Base-by-base conservation (phyloP, 352 stramenopile species). In the Phytopythium delawarense region DNA sequence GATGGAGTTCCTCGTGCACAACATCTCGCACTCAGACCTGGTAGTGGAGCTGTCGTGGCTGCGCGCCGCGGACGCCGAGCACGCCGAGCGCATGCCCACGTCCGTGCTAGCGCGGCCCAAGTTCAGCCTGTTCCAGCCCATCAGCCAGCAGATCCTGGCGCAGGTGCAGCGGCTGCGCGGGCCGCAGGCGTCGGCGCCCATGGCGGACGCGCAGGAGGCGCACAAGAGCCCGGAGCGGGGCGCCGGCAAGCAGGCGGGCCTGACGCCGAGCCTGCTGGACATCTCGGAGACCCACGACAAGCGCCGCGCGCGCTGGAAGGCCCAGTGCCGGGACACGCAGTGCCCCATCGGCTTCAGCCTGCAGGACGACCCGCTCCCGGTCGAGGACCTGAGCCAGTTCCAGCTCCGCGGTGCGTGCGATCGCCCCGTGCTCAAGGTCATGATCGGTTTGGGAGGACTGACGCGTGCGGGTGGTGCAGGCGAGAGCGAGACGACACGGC, bases 1-100 rank as follows among this genome's bases (percentile, higher is more conserved):
- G 25, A 92, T 98, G 69, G 96, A 99, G 71, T 91, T 99, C 57
- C 78, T 99, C 25, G 90, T 99, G 63, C 94, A 98, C 81, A 99
- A 98, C 76, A 95, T 98, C 63, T 98, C 92, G 55, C 96, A 99
- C 72, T 98, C 94, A 54, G 96, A 99, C 75, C 69, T 99, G 20
- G 83, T 99, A 21, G 76, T 99, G 23, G 84, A 95, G 78, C 84
- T 95, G 64, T 89, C 82, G 63, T 91, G 86, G 79, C 61, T 90
- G 40, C 75, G 74, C n/a, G 25, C 7, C 42, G 42, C 13, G 18
- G 42, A 23, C 42, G 42, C 7, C n/a, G 7, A 11, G 11, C 21
- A 11, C 25, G 25, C 20, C 30, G 72, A 78, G 15, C 52, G 56
- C 30, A 74, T 88, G 46, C 78, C 76, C 51, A 63, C 75, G 32